Conservation (phyloP, 1,284 basidiomycete species). For the Moniliophthora roreri region DNA sequence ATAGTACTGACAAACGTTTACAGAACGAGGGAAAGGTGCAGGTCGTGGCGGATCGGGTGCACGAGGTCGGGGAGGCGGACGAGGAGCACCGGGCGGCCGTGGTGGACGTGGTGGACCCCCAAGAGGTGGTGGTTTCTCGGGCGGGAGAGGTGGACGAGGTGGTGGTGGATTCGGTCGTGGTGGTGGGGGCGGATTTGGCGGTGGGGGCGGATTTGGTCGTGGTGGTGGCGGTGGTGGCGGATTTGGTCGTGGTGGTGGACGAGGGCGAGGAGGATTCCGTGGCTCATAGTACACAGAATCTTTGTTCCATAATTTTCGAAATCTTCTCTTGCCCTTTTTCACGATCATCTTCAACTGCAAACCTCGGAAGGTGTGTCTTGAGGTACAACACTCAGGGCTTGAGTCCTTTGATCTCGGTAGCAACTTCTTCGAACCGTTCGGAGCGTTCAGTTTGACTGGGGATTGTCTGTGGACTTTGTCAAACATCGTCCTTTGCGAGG, state of each 20-base stretch:
- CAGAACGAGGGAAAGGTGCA: conserved; percentile 62
- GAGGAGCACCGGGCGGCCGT: conserved; percentile 36
- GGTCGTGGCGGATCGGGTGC: conserved; percentile 43
- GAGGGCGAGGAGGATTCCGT: conserved; percentile 36
- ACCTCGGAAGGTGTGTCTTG: neutral
- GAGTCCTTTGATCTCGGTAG: conserved; percentile 45
- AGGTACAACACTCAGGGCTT: conserved; percentile 33
- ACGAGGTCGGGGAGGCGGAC: conserved; percentile 40
- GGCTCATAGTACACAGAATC: conserved; percentile 35
- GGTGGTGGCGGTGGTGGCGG: conserved; percentile 37
- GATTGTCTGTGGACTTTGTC: conserved; percentile 35
- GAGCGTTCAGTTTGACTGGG: conserved; percentile 44
- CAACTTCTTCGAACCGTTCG: conserved; percentile 37
- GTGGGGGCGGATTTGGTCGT: conserved; percentile 27
- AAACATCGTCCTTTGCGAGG: neutral
- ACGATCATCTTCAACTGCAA: neutral
- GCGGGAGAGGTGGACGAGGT: conserved; percentile 22
- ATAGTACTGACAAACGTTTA: conserved; percentile 9
- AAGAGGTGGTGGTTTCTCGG: conserved; percentile 36
- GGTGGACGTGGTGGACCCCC: conserved; percentile 31
- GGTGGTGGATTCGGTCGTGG: conserved; percentile 30
- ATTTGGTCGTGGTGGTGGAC: conserved; percentile 37
- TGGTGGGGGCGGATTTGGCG: conserved; percentile 26
- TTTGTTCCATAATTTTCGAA: conserved; percentile 10
- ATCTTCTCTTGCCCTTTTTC: neutral